Base-by-base conservation (phyloP, 208 protist species). In the Endotrypanum monterogeii region DNA sequence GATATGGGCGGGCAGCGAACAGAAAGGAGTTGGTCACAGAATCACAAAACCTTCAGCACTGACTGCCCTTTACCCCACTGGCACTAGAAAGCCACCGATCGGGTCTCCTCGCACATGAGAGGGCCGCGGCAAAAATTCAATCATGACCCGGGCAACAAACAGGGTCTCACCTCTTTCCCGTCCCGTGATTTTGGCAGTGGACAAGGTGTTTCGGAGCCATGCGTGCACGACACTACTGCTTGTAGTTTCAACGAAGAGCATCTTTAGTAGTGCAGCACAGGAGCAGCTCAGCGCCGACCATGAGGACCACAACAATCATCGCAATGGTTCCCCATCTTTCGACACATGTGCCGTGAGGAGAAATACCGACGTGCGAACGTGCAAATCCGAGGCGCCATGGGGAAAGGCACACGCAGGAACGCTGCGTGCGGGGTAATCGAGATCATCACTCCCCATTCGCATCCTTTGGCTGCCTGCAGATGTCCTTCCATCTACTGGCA, bases 401-500 rank as follows among this genome's bases (percentile, higher is more conserved):
- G 28, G 35, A 41, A 30, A 41, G 46, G 1, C 37, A 37, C 37
- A 16, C 20, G 28, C 14, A 25, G 58, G 23, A 25, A 37, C 2
- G 58, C n/a, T 20, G 23, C 18, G 28, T 30, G 37, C 37, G 23
- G 8, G 37, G 25, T 37, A 30, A 35, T 35, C 37, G 18, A 30
- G 25, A 28, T 67, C 62, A 39, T 28, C 4, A 61, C 28, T 28
- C 48, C n/a, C 60, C 61, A 18, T 65, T 65, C 1, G 62, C 51
- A 1, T 69, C 66, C 14, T 16, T 71, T 54, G 79, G 63, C 60
- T 68, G 76, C 6, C 57, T 54, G 2, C 88, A 30, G 68, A 94
- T 86, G 11, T 68, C 37, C 52, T 85, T 90, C 91, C 91, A 95
- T 54, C 84, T 72, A 16, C 71, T 65, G 25, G 79, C 84, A 0